phyloP scores from a whole-genome alignment of 495 filamentous ascomycete genomes.

The Staphylotrichum longicolle region DNA sequence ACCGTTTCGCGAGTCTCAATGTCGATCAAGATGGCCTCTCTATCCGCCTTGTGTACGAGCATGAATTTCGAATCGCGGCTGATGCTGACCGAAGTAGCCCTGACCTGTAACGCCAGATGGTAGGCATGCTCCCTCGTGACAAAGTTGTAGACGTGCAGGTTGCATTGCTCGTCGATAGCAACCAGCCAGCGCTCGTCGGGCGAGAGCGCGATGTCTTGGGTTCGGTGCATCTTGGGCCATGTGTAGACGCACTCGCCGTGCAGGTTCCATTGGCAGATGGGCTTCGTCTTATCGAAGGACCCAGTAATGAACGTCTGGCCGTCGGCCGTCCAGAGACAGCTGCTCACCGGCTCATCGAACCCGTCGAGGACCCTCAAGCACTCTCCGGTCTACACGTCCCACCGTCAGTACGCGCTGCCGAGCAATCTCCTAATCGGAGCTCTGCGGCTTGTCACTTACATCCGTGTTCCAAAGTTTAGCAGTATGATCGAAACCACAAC shows the following conservation, averaged over 20 bases:
- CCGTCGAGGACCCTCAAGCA: conserved; percentile 62
- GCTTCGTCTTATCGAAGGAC: conserved; percentile 64
- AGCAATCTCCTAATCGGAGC: too few species aligned
- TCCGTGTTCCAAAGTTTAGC: conserved; percentile 77
- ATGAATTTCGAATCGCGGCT: conserved; percentile 74
- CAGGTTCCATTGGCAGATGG: conserved; percentile 67
- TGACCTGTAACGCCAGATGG: conserved; percentile 61
- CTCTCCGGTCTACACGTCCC: conserved; percentile 59
- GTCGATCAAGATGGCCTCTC: conserved; percentile 72
- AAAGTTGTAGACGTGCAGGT: conserved; percentile 82
- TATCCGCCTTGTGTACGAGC: conserved; percentile 76
- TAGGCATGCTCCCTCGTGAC: conserved; percentile 68
- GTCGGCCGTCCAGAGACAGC: conserved; percentile 81
- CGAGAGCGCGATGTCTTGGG: conserved; percentile 81
- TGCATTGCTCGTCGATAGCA: conserved; percentile 65
- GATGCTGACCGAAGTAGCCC: conserved; percentile 74
- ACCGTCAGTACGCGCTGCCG: not conserved
- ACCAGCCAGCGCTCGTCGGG: conserved; percentile 75
- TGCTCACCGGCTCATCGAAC: conserved; percentile 77
- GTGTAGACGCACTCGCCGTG: conserved; percentile 54
- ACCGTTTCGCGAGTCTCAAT: conserved; percentile 70
- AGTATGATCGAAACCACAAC: conserved; percentile 69
- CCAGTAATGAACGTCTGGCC: conserved; percentile 77
- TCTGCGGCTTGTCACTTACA: conserved; percentile 48
- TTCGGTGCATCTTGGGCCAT: conserved; percentile 68